Conservation (phyloP, 192 early-diverging fungal genomes). For the Coemansia sp. region DNA sequence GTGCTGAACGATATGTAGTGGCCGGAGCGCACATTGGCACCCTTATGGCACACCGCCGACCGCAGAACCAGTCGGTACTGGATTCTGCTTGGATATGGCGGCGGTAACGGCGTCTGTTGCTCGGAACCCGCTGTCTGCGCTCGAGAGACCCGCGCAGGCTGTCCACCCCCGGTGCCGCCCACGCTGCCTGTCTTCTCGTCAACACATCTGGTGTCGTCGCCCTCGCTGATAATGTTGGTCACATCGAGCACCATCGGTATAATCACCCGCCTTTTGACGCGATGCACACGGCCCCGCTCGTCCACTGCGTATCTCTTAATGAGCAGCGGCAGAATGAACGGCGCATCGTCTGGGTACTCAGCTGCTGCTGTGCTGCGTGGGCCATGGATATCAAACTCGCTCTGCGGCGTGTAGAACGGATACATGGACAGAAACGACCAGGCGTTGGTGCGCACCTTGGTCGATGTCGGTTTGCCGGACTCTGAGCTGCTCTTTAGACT, state of each 20-base stretch:
- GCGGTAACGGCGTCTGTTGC: conserved; percentile 17
- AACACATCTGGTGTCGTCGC: conserved; percentile 9
- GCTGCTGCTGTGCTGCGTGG: conserved; percentile 47
- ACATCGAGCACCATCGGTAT: conserved; percentile 52
- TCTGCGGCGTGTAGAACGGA: conserved; percentile 70
- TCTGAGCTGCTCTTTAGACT: conserved; percentile 14
- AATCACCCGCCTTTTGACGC: conserved; percentile 55
- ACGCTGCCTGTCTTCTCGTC: conserved; percentile 8
- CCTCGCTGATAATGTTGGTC: conserved; percentile 23
- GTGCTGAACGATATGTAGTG: conserved; percentile 57
- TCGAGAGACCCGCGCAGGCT: background rate
- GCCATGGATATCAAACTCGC: conserved; percentile 56
- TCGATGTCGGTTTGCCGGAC: background rate
- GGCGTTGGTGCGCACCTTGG: conserved; percentile 61
- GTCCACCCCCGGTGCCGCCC: background rate
- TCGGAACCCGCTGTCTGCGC: background rate
- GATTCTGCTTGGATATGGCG: conserved; percentile 30
- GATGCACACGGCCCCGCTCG: conserved; percentile 29
- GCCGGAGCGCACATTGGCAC: conserved; percentile 45
- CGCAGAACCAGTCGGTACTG: conserved; percentile 58
- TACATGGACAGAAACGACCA: conserved; percentile 70
- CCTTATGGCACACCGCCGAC: conserved; percentile 62
- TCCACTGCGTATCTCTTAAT: conserved; percentile 67
- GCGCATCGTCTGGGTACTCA: conserved; percentile 58
- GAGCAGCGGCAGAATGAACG: conserved; percentile 66